A percentile compares a stretch with the other conserved stretches of the same genome.
Conservation (phyloP, 192 early-diverging fungal species). For the Gaertneriomyces semiglobifer region DNA sequence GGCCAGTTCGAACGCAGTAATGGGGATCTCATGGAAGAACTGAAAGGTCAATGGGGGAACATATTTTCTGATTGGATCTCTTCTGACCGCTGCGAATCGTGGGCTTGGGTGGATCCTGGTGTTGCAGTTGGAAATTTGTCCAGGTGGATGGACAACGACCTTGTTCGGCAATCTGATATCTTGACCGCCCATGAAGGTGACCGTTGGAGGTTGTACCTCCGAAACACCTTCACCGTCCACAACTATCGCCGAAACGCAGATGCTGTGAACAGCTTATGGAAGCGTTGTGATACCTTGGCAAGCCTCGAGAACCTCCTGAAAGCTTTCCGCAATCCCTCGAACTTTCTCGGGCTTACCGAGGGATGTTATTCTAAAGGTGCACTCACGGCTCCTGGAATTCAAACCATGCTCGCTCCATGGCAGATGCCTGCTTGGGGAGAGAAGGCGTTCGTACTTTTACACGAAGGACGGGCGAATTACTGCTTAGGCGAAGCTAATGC, state of each 20-base stretch:
- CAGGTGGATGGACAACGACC: conserved; percentile 33
- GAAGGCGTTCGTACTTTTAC: conserved; percentile 14
- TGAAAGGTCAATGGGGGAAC: conserved; percentile 22
- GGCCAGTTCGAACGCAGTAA: conserved; percentile 20
- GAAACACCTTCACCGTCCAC: conserved; percentile 31
- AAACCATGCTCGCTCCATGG: conserved; percentile 27
- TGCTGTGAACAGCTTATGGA: conserved; percentile 18
- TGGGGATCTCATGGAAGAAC: conserved; percentile 27
- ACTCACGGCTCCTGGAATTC: conserved; percentile 16
- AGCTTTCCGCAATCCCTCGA: conserved; percentile 13
- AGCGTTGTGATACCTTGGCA: conserved; percentile 21
- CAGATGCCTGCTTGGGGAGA: conserved; percentile 23
- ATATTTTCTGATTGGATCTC: conserved; percentile 30
- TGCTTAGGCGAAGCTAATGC: conserved; percentile 31
- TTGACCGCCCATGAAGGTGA: conserved; percentile 34
- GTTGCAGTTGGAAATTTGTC: conserved; percentile 26
- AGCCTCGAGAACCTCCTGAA: conserved; percentile 13
- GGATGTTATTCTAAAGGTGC: conserved; percentile 36
- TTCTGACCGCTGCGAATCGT: conserved; percentile 32
- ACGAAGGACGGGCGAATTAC: conserved; percentile 29
- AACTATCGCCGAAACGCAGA: conserved; percentile 17
- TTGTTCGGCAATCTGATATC: conserved; percentile 21
- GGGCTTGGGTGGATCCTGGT: conserved; percentile 28
- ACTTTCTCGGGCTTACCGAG: conserved; percentile 25
- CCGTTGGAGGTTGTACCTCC: conserved; percentile 27